Base-by-base conservation (phyloP, 257 asterid species). In the Nicotiana sylvestris region DNA sequence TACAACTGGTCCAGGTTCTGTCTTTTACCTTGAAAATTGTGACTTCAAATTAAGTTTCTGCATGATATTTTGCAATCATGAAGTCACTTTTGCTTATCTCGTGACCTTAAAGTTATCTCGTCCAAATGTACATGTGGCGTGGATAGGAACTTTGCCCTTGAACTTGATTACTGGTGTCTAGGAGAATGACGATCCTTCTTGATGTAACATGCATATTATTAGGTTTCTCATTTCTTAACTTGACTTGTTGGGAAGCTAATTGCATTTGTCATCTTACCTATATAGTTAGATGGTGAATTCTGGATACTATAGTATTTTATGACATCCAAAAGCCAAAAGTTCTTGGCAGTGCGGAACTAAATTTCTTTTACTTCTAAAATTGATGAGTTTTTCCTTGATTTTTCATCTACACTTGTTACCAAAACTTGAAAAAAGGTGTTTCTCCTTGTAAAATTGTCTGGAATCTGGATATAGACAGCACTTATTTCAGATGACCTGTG, bases 1-100 rank as follows among this genome's bases (percentile, higher is more conserved):
- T 92, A 94, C 88, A 94, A 93, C 90, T 96, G 99, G 99, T 96
- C 98, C 84, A 92, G 99, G 99, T 96, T 82, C 89, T 81, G 15
- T 16, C 64, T 49, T 18, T 27, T 51, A 76, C 80, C 80, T 76
- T 27, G 64, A 21, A 49, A 3, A 49, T 15, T 15, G 43, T 76
- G 64, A 15, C 64, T 77, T 66, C 30, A 65, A 76, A 82, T 81
- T 80, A 53, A 84, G 69, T 29, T 77, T 16, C 78, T 81, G 29
- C 72, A 76, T 67, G 65, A 37, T 64, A 57, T 68, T 83, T 78
- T 64, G 70, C 82, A 64, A 83, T 68, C n/a, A 77, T 30, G 37
- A 27, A 76, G 10, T 70, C 60, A 69, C 11, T 17, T 56, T 15
- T 67, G 21, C 18, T 74, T 30, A 68, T 39, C 39, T 29, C 32